Evolutionary conservation across 805 yeast species (phyloP).

Genomic region (Scheffersomyces stipitis): DNA sequence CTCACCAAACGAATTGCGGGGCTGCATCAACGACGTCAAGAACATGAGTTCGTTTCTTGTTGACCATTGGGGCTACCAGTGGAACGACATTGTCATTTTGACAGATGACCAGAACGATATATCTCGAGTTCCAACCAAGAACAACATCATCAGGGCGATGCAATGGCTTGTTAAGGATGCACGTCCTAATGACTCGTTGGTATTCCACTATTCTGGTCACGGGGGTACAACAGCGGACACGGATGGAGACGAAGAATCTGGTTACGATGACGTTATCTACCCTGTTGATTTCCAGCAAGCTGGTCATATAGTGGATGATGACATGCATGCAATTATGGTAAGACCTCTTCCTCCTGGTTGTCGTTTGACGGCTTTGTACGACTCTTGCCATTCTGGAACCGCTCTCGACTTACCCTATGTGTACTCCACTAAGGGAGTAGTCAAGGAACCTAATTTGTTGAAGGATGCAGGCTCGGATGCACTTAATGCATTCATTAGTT

Average conservation of each 20-base stretch:
- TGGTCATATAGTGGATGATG: constrained; percentile 38
- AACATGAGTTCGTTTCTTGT: constrained; percentile 35
- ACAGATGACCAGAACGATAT: constrained; percentile 35
- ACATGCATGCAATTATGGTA: constrained; percentile 41
- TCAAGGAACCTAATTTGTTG: constrained; percentile 37
- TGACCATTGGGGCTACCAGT: constrained; percentile 28
- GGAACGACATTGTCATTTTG: constrained; percentile 39
- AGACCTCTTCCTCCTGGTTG: constrained; percentile 36
- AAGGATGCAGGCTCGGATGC: constrained; percentile 40
- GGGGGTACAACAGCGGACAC: constrained; percentile 37
- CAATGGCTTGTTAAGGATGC: constrained; percentile 40
- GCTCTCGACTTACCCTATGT: constrained; percentile 41
- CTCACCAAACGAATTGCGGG: constrained; percentile 28
- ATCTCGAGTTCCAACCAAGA: constrained; percentile 33
- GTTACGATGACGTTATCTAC: constrained; percentile 36
- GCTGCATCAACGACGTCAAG: constrained; percentile 41
- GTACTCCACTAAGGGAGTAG: constrained; percentile 40
- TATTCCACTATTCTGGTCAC: constrained; percentile 42
- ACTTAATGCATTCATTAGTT: constrained; percentile 28
- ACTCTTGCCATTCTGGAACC: constrained; percentile 42
- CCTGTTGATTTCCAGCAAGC: constrained; percentile 34
- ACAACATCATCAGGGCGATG: constrained; percentile 39
- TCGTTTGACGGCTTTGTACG: constrained; percentile 37
- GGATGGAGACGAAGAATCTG: constrained; percentile 40
- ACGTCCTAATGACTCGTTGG: constrained; percentile 37